A percentile compares a stretch with the other conserved stretches of the same genome.
Conservation (phyloP, 164 flowering plant species). For the Magnolia sinica region DNA sequence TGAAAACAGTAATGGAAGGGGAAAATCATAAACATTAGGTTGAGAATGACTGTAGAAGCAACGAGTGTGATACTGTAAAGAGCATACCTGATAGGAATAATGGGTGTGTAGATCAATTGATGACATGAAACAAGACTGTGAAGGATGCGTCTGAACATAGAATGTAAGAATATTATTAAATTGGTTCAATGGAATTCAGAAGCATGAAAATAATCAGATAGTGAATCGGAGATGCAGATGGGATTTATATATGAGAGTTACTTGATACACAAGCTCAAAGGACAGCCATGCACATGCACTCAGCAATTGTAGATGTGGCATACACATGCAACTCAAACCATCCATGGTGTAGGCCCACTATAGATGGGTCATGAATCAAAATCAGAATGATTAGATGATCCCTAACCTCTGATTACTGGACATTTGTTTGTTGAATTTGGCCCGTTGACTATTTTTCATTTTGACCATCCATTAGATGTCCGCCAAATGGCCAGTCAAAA, state of each 20-base stretch:
- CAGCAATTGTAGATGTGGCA: too few species aligned
- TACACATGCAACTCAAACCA: too few species aligned
- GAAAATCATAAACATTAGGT: background rate
- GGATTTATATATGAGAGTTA: too few species aligned
- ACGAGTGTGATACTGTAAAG: too few species aligned
- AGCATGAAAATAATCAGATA: background rate
- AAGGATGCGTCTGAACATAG: conserved; percentile 84
- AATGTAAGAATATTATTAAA: background rate
- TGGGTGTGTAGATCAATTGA: conserved; percentile 95
- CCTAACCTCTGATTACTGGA: background rate
- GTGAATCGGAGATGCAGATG: background rate
- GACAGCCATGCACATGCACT: too few species aligned
- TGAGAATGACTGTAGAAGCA: background rate
- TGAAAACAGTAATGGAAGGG: background rate
- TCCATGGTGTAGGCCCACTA: too few species aligned
- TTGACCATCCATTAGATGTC: background rate
- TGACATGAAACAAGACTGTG: conserved; percentile 98
- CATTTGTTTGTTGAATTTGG: background rate
- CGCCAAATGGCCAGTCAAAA: background rate
- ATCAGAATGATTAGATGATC: background rate
- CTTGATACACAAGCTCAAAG: too few species aligned
- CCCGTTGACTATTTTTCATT: background rate
- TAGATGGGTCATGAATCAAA: too few species aligned
- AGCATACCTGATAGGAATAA: conserved; percentile 81
- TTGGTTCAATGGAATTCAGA: background rate